Evolutionary conservation across 75 land plant species (phyloP).

Genomic region (Pseudotsuga menziesii): DNA sequence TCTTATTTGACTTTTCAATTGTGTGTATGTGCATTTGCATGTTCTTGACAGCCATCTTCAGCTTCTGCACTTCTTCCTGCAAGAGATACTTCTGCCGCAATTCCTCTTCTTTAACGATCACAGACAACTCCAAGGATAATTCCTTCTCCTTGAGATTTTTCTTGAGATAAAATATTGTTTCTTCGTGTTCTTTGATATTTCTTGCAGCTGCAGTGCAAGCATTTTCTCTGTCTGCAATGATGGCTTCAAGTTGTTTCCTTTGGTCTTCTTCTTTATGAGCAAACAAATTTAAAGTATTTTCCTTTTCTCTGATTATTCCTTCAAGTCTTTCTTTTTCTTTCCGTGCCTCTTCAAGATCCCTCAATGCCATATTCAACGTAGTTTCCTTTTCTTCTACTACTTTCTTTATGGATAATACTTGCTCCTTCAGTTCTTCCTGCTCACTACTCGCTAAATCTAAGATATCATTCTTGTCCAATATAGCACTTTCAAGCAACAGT

Average conservation of each 20-base stretch:
- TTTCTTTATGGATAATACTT: background rate
- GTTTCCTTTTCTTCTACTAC: constrained; percentile 14
- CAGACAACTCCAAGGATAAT: background rate
- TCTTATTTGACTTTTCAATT: background rate
- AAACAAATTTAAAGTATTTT: constrained; percentile 11
- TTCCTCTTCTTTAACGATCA: constrained; percentile 3
- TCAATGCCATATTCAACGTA: constrained; percentile 8
- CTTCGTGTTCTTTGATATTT: constrained; percentile 9
- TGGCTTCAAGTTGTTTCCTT: constrained; percentile 28
- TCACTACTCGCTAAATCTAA: constrained; percentile 9
- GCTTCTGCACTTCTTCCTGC: background rate
- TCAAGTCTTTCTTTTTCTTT: constrained; percentile 13
- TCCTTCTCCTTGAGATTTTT: constrained; percentile 9
- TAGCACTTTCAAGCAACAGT: background rate
- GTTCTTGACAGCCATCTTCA: background rate
- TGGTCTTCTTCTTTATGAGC: constrained; percentile 14
- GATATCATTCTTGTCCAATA: background rate
- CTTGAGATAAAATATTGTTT: background rate
- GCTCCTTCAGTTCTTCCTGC: constrained; percentile 11
- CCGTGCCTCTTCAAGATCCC: constrained; percentile 19
- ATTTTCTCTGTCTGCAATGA: constrained; percentile 5
- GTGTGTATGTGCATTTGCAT: background rate
- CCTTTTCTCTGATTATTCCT: constrained; percentile 18
- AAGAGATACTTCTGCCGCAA: background rate
- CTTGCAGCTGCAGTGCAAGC: constrained; percentile 1